A percentile compares a stretch with the other conserved stretches of the same genome.
These are phyloP conservation scores for Gossypium sturtianum DNA, from an alignment of 345 rosid species.

Conservation along the genomic window DNA sequence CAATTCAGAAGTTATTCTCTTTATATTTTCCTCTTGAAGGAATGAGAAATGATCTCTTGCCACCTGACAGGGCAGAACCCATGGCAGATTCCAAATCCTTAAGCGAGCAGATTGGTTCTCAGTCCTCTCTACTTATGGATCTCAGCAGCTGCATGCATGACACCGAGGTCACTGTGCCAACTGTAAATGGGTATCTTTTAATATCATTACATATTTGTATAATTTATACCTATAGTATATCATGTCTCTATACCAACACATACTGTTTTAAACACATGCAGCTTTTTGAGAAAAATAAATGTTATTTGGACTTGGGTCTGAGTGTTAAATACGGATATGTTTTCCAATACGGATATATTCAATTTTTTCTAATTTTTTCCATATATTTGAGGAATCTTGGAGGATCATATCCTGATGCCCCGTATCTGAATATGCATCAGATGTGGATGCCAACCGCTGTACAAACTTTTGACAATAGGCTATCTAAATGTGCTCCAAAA, in stretches of 20 bases:
- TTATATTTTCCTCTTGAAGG: constrained; percentile 35
- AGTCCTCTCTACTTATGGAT: constrained; percentile 49
- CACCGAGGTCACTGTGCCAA: constrained; percentile 74
- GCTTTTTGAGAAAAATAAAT: neutral
- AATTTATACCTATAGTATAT: neutral
- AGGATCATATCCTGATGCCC: neutral
- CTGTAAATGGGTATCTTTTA: constrained; percentile 60
- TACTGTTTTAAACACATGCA: neutral
- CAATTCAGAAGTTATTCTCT: constrained; percentile 55
- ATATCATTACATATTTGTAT: neutral
- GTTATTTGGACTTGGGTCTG: neutral
- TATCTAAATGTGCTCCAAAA: neutral
- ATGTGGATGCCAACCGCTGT: neutral
- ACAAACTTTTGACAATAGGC: neutral
- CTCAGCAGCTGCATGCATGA: constrained; percentile 68
- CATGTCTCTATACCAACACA: neutral
- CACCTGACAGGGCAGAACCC: constrained; percentile 17
- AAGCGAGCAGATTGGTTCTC: constrained; percentile 31
- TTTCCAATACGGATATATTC: neutral
- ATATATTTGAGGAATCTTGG: neutral
- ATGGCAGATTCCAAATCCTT: constrained; percentile 15
- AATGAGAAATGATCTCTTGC: constrained; percentile 18
- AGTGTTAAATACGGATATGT: neutral
- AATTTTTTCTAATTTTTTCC: neutral
- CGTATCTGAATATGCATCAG: neutral